Evolutionary conservation across 148 eudicot genomes (phyloP).

Genomic region (Spergularia marina): DNA sequence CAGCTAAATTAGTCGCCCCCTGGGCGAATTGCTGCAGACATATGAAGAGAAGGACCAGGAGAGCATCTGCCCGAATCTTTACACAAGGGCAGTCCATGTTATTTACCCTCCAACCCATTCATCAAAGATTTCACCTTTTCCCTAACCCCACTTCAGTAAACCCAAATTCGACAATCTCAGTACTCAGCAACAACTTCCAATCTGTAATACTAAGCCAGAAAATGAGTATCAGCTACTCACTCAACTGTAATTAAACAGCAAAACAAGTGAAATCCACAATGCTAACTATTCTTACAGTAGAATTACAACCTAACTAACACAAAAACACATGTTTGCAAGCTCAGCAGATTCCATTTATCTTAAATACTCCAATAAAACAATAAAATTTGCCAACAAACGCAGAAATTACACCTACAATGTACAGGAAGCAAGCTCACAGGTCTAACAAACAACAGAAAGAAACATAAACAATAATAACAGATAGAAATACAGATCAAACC

Average conservation of each 20-base stretch:
- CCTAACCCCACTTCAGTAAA: constrained; percentile 22
- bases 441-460: neutral
- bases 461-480: neutral
- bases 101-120: constrained; percentile 57
- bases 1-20: constrained; percentile 53
- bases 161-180: constrained; percentile 16
- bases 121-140: constrained; percentile 29
- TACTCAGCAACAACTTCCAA: constrained; percentile 13
- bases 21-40: constrained; percentile 31
- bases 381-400: neutral
- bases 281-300: no score
- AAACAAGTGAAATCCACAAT: neutral
- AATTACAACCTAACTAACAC: neutral
- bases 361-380: neutral
- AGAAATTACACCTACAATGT: neutral
- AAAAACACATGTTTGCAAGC: neutral
- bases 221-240: neutral
- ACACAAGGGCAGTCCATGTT: constrained; percentile 13
- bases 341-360: neutral
- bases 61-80: constrained; percentile 31
- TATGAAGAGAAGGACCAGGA: constrained; percentile 31
- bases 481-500: constrained; percentile 13
- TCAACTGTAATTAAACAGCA: neutral
- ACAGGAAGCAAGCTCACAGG: neutral
- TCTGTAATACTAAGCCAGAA: constrained; percentile 10